These are phyloP conservation scores for Scheffersomyces lignicola DNA, from an alignment of 1,139 yeast genomes.

Conservation along the genomic window DNA sequence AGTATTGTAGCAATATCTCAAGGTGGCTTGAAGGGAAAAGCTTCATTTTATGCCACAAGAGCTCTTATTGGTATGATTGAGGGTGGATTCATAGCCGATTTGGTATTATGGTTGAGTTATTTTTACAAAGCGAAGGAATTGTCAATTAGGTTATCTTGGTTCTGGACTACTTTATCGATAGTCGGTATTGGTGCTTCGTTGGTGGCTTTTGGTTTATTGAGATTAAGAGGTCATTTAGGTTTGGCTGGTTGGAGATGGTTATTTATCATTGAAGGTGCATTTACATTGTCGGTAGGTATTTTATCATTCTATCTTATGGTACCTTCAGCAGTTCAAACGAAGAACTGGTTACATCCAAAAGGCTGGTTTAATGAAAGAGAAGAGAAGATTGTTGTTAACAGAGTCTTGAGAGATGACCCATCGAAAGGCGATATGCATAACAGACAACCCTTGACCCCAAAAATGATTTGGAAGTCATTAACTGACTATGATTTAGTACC, in stretches of 20 bases:
- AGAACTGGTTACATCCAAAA: slow-evolving; percentile 12
- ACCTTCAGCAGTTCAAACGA: slow-evolving; percentile 54
- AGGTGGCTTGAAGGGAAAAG: slow-evolving; percentile 17
- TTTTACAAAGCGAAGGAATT: slow-evolving; percentile 27
- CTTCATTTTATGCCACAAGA: slow-evolving; percentile 26
- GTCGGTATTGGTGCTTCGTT: slow-evolving; percentile 40
- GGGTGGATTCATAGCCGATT: slow-evolving; percentile 33
- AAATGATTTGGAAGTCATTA: slow-evolving; percentile 17
- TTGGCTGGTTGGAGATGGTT: slow-evolving; percentile 61
- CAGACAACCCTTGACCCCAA: slow-evolving; percentile 1
- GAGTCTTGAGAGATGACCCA: slow-evolving; percentile 1
- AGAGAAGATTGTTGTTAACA: slow-evolving; percentile 52
- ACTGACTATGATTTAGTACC: slow-evolving; percentile 55
- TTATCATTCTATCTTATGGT: slow-evolving; percentile 55
- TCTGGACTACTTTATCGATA: slow-evolving; percentile 47
- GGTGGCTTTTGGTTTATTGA: slow-evolving; percentile 26
- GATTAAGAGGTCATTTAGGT: slow-evolving; percentile 23
- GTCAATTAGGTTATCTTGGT: slow-evolving; percentile 46
- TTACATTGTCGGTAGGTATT: slow-evolving; percentile 55
- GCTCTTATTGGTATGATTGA: slow-evolving; percentile 29
- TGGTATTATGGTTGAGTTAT: slow-evolving; percentile 32
- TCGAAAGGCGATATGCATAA: not conserved
- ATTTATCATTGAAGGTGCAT: slow-evolving; percentile 58
- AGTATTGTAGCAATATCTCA: slow-evolving; percentile 26
- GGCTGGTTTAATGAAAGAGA: slow-evolving; percentile 68